Evolutionary conservation across 169 alveolate genomes (phyloP).

Genomic region (Toxoplasma gondii): DNA sequence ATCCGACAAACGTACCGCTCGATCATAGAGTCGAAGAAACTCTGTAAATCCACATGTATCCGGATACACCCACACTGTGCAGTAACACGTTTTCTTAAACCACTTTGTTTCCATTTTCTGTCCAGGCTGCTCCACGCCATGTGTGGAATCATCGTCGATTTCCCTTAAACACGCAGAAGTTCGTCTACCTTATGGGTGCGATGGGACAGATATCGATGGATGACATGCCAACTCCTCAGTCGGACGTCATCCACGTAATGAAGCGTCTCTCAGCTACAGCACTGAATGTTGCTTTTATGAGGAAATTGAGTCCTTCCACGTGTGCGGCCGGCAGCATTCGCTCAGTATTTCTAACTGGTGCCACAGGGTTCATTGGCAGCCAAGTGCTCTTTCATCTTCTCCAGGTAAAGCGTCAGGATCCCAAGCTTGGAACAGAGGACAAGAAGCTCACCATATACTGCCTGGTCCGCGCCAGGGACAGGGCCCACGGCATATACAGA

Average conservation of each 20-base stretch:
- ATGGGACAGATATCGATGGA: constrained; percentile 57
- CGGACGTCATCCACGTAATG: constrained; percentile 37
- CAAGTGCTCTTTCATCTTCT: constrained; percentile 60
- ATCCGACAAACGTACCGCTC: too few relatives aligned
- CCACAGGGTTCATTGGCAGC: constrained; percentile 77
- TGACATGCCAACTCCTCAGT: constrained; percentile 49
- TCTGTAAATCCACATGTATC: too few relatives aligned
- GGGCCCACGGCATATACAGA: constrained; percentile 66
- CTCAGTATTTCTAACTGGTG: constrained; percentile 74
- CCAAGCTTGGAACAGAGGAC: not conserved
- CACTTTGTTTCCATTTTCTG: not conserved
- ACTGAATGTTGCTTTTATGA: constrained; percentile 37
- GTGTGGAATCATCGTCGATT: constrained; percentile 56
- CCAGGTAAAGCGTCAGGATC: not conserved
- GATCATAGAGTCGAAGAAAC: too few relatives aligned
- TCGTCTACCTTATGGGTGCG: constrained; percentile 58
- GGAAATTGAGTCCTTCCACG: constrained; percentile 12
- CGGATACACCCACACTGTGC: not conserved
- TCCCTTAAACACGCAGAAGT: constrained; percentile 62
- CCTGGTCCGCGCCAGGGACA: constrained; percentile 69
- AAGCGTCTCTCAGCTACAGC: constrained; percentile 27
- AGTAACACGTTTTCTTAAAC: not conserved
- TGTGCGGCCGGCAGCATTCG: not conserved
- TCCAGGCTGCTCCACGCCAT: constrained; percentile 48
- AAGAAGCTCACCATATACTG: constrained; percentile 65